Evolutionary conservation across 2,329 filamentous ascomycete species (phyloP).

Genomic region (Fonsecaea pugnacius): DNA sequence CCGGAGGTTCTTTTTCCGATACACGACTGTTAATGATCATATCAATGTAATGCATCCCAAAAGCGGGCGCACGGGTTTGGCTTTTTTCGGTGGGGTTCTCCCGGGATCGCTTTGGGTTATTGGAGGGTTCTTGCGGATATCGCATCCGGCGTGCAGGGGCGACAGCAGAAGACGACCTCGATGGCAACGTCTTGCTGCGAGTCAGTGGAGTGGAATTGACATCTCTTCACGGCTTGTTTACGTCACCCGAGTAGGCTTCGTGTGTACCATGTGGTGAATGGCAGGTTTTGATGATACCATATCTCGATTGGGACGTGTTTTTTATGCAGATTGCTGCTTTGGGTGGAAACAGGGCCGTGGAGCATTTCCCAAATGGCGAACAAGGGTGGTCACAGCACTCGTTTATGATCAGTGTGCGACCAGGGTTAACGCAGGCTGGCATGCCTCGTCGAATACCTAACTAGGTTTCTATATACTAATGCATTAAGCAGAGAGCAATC

Average conservation of each 20-base stretch:
- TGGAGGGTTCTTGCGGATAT: background rate
- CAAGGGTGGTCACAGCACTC: slow-evolving; percentile 10
- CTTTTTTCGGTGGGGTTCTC: slow-evolving; percentile 1
- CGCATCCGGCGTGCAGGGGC: slow-evolving; percentile 6
- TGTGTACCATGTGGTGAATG: slow-evolving; percentile 3
- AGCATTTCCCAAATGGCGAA: slow-evolving; percentile 10
- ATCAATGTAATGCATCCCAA: slow-evolving; percentile 26
- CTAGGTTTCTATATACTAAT: slow-evolving; percentile 17
- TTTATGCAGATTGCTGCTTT: slow-evolving; percentile 13
- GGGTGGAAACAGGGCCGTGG: slow-evolving; percentile 6
- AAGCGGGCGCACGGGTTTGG: slow-evolving; percentile 24
- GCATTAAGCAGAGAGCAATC: slow-evolving; percentile 11
- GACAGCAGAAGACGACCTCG: background rate
- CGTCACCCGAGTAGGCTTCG: background rate
- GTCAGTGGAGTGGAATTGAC: slow-evolving; percentile 9
- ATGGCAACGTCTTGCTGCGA: background rate
- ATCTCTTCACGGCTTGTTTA: slow-evolving; percentile 6
- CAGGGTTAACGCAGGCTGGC: slow-evolving; percentile 19
- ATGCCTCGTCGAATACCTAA: slow-evolving; percentile 14
- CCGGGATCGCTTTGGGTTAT: background rate
- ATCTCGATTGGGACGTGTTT: slow-evolving; percentile 8
- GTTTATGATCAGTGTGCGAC: background rate
- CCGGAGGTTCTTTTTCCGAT: background rate
- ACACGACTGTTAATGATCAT: slow-evolving; percentile 18
- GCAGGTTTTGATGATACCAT: slow-evolving; percentile 21